Percentiles rank a stretch among this genome's conserved stretches.
phyloP scores from a whole-genome alignment of 306 rosid species.

The Medicago lupulina region DNA sequence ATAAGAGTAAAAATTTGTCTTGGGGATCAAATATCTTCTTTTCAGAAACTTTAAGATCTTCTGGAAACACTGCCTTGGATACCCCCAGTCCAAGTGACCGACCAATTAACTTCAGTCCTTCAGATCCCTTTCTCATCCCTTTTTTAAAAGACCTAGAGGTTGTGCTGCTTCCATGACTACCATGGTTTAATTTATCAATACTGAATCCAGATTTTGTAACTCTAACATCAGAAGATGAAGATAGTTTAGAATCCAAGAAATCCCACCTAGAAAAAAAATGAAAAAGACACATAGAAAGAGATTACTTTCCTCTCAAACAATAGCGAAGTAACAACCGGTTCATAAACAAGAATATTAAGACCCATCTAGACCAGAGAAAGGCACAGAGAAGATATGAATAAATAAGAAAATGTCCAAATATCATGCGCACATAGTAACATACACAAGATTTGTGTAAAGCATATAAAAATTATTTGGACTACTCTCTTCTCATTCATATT shows the following conservation, averaged over 20 bases:
- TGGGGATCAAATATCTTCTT: conserved; percentile 97
- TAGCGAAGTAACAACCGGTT: conserved; percentile 33
- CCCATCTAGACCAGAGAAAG: conserved; percentile 34
- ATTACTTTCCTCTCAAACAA: conserved; percentile 36
- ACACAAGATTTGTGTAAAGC: conserved; percentile 14
- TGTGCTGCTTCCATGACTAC: conserved; percentile 63
- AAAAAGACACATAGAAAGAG: conserved; percentile 34
- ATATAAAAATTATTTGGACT: conserved; percentile 4
- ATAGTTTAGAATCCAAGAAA: conserved; percentile 75
- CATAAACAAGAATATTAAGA: conserved; percentile 29
- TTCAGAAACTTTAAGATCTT: conserved; percentile 88
- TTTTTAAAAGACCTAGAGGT: conserved; percentile 83
- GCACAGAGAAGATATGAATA: conserved; percentile 12
- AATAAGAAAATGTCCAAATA: conserved; percentile 26
- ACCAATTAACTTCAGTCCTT: conserved; percentile 92
- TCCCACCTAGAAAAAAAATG: conserved; percentile 68
- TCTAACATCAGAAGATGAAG: conserved; percentile 76
- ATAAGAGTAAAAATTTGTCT: conserved; percentile 79
- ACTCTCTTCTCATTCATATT: conserved; percentile 43
- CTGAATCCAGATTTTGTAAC: conserved; percentile 69
- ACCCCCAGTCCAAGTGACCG: conserved; percentile 87
- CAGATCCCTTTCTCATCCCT: conserved; percentile 94
- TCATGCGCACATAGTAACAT: neutral
- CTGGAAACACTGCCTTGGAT: conserved; percentile 89
- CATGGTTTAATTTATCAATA: conserved; percentile 67